Evolutionary conservation across 192 early-diverging fungal genomes (phyloP), one percentile per base, ranked within the genome.

Genomic region (Polychytrium aggregatum): DNA sequence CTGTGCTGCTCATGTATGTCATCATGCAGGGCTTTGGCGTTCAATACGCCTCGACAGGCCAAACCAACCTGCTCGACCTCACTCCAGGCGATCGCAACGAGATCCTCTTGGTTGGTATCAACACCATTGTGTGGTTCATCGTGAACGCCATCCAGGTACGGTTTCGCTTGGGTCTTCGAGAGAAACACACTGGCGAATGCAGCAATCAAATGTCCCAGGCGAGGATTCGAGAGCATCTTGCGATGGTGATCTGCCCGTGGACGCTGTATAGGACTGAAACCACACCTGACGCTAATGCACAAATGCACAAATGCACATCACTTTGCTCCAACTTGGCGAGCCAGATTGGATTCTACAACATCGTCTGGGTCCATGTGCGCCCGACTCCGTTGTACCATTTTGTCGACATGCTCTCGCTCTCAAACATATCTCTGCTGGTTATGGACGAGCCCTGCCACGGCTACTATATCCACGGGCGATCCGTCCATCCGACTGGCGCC

Each of bases 371-470:
- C n/a, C n/a, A n/a, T n/a, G n/a, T n/a, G n/a, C n/a, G n/a, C n/a
- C n/a, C n/a, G n/a, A n/a, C n/a, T n/a, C n/a, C n/a, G n/a, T n/a
- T n/a, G n/a, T n/a, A n/a, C n/a, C 72, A 76, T 37, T 76, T 68
- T 44, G 45, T 70, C 6, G 76, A 78, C 53, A 37, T 78, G 26
- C 44, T 76, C 1, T 72, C 70, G 1, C 46, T 78, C 30, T 62
- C 68, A 4, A 78, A 78, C 41, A 46, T 78, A 14, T 63, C 58
- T 37, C 26, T 78, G 10, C 31, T 78, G 13, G 50, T 72, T 9
- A 58, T 78, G 29, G 72, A 78, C 54, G 76, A 78, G 52, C 49
- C 50, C 41, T 62, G 73, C 30, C 76, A 78, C 46, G 76, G 76
- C 10, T 77, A 74, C 43, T 77, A 77, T 46, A 54, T 77, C 28